A percentile compares a stretch with the other conserved stretches of the same genome.
phyloP scores from a whole-genome alignment of 2,329 filamentous ascomycete species.

The Leptographium galeiforme region DNA sequence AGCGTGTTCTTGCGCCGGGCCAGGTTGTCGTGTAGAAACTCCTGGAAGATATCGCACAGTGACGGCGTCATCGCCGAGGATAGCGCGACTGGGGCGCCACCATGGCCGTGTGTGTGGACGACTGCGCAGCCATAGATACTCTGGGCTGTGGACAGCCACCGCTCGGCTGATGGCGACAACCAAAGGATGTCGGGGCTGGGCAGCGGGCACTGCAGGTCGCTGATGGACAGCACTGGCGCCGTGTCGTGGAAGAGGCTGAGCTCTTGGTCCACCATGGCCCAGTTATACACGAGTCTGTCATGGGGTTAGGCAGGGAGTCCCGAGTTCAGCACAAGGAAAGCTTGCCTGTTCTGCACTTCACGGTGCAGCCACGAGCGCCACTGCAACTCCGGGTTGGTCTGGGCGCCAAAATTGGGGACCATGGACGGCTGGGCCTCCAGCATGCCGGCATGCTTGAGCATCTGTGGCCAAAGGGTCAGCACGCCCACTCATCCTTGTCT shows the following conservation, averaged over 20 bases:
- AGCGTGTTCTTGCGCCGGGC: conserved; percentile 29
- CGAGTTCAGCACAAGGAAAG: conserved; percentile 6
- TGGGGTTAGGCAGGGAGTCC: conserved; percentile 10
- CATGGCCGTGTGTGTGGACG: conserved; percentile 19
- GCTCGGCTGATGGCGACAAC: conserved; percentile 41
- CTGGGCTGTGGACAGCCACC: conserved; percentile 48
- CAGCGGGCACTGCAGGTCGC: conserved; percentile 50
- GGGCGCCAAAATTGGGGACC: conserved; percentile 28
- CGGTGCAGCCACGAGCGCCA: conserved; percentile 54
- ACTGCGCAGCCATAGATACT: conserved; percentile 38
- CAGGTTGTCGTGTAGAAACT: conserved; percentile 52
- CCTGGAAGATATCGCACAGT: conserved; percentile 51
- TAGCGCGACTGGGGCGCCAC: conserved; percentile 35
- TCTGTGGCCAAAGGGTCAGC: conserved; percentile 22
- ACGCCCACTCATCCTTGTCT: neutral
- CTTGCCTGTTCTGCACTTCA: conserved; percentile 49
- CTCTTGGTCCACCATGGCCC: conserved; percentile 64
- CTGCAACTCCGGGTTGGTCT: conserved; percentile 31
- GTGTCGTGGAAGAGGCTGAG: conserved; percentile 53
- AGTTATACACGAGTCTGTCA: conserved; percentile 55
- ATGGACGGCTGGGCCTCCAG: conserved; percentile 38
- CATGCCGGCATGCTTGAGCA: conserved; percentile 57
- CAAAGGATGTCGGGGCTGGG: conserved; percentile 49
- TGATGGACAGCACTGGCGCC: conserved; percentile 48
- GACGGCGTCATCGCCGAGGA: conserved; percentile 41